Evolutionary conservation across 192 early-diverging fungal genomes (phyloP).

Genomic region (Spizellomyces punctatus): DNA sequence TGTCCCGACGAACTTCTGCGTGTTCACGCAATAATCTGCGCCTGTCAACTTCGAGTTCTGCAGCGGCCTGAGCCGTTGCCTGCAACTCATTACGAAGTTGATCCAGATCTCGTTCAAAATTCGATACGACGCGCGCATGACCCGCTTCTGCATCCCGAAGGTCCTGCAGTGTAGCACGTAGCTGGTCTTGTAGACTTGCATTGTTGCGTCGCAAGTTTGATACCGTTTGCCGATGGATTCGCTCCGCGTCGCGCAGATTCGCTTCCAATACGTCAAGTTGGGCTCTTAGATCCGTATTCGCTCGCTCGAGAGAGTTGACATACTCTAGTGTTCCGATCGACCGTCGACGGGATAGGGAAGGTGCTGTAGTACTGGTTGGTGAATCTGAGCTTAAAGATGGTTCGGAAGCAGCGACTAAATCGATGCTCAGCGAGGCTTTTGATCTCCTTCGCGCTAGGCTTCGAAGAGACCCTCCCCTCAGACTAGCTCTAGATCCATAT

Average conservation of each 20-base stretch:
- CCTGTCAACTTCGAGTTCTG: conserved; percentile 31
- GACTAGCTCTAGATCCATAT: not conserved
- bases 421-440: not conserved
- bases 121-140: conserved; percentile 31
- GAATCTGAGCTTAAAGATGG: not conserved
- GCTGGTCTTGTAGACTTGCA: conserved; percentile 31
- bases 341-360: not conserved
- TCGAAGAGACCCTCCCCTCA: not conserved
- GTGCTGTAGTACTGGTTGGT: not conserved
- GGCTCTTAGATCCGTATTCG: conserved; percentile 17
- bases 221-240: conserved; percentile 17
- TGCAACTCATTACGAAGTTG: conserved; percentile 33
- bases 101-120: conserved; percentile 44
- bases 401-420: not conserved
- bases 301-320: conserved; percentile 13
- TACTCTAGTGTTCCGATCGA: conserved; percentile 11
- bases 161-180: conserved; percentile 34
- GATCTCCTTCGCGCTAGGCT: not conserved
- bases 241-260: conserved; percentile 32
- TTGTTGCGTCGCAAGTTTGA: conserved; percentile 26
- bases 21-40: conserved; percentile 27
- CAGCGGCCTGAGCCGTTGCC: conserved; percentile 7
- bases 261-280: conserved; percentile 25
- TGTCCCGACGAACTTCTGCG: conserved; percentile 15
- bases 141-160: conserved; percentile 31